Evolutionary conservation across 2,329 filamentous ascomycete species (phyloP), one percentile per base, ranked within the genome.

Genomic region (Pseudogymnoascus sp.): DNA sequence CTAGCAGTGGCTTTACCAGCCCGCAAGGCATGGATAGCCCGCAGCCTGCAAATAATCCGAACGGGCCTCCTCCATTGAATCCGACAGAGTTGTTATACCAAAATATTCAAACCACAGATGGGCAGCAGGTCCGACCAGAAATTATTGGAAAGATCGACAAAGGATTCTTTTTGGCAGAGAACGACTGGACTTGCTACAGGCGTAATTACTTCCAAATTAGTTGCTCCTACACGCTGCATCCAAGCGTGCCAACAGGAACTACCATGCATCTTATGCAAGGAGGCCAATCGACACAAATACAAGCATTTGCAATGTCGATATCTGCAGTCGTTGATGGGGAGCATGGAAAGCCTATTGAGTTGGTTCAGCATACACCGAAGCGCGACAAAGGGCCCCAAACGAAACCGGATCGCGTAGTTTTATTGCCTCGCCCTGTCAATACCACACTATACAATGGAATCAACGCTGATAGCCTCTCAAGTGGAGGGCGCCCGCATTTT

Each of bases 301-400:
- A 82, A 58, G 78, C 78, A 2, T 86, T 88, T 72, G 82, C 84
- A 5, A 85, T 90, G 75, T 83, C 81, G 5, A 84, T 90, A 60
- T 83, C 85, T 3, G 88, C 87, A 2, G 83, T 85, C 7, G 84
- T 88, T 2, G 86, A 88, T 68, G 82, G 79, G 7, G 76, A 82
- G 6, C 77, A 79, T 42, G 84, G 84, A 9, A 89, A 90, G 72
- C 75, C 76, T 14, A 85, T 89, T 59, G 87, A 89, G 67, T 78
- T 90, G n/a, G 84, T 90, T n/a, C 87, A 90, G 69, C 86, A 90
- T 69, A 90, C 87, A 0, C 86, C 87, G 0, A 90, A 90, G 72
- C 80, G 87, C 61, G 87, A 90, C 74, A 87, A 88, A 69, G 86
- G 87, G 8, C 86, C 86, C 2, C 86, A 85, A 66, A 81, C 84